Percentiles rank a stretch among this genome's conserved stretches.
These are phyloP conservation scores for Cyclotella choctawhatcheeana DNA, from an alignment of 108 stramenopile species.

Conservation along the genomic window DNA sequence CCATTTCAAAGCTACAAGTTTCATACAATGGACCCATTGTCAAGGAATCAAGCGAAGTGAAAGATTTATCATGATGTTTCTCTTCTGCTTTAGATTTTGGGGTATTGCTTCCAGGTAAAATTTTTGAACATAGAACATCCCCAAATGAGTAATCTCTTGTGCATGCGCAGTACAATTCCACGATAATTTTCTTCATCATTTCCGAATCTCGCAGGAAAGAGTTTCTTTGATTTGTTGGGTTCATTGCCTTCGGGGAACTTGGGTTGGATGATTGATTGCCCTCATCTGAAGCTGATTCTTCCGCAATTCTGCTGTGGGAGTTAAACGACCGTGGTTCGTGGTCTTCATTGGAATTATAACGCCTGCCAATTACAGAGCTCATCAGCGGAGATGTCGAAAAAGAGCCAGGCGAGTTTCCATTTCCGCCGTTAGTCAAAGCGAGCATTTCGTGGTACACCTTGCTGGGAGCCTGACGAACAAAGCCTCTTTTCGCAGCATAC, in stretches of 20 bases:
- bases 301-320: conserved; percentile 12
- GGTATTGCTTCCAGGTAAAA: conserved; percentile 1
- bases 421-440: not conserved
- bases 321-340: conserved; percentile 30
- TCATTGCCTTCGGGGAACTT: not conserved
- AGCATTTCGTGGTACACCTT: not conserved
- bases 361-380: not conserved
- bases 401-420: conserved; percentile 17
- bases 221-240: not conserved
- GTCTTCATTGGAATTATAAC: not conserved
- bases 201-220: conserved; percentile 39
- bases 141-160: conserved; percentile 67
- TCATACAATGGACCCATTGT: conserved; percentile 14
- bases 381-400: conserved; percentile 13
- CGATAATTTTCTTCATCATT: conserved; percentile 61
- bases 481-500: conserved; percentile 32
- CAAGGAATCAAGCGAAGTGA: not conserved
- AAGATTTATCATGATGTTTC: conserved; percentile 7
- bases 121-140: conserved; percentile 59
- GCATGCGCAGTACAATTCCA: conserved; percentile 72
- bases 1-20: not conserved
- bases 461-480: conserved; percentile 7
- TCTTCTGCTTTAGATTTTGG: not conserved
- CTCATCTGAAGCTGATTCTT: conserved; percentile 28
- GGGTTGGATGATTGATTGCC: not conserved